Conservation (phyloP, 1,284 basidiomycete genomes). For the Polyporus tsugae region DNA sequence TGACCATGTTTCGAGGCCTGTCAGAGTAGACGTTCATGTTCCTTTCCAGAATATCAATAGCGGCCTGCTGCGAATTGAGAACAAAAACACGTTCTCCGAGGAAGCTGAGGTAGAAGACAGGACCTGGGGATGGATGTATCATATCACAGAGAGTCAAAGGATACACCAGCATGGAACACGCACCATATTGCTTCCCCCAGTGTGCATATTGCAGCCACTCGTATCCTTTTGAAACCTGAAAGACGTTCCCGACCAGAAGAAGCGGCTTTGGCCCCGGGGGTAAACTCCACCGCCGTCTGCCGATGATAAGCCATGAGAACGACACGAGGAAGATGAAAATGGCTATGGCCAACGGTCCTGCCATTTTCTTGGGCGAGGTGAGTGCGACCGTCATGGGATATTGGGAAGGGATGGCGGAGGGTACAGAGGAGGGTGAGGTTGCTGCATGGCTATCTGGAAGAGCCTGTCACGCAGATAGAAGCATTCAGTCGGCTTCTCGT, state of each 20-base stretch:
- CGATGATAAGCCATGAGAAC: background rate
- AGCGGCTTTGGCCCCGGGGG: background rate
- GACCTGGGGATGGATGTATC: background rate
- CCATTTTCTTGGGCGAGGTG: background rate
- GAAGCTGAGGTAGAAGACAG: background rate
- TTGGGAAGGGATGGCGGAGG: no score
- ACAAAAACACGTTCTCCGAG: background rate
- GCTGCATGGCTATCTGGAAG: no score
- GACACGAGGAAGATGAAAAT: background rate
- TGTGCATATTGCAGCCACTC: background rate
- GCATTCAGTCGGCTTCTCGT: no score
- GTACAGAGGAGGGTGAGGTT: no score
- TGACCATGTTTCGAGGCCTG: background rate
- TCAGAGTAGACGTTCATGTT: background rate
- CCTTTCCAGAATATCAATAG: background rate
- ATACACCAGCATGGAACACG: background rate
- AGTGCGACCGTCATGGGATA: background rate
- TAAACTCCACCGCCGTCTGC: background rate
- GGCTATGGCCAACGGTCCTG: background rate
- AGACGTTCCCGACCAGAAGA: background rate
- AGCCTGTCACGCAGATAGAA: no score
- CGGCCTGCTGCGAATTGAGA: background rate
- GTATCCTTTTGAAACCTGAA: background rate
- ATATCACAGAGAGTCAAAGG: background rate
- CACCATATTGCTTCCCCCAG: background rate